Evolutionary conservation across 1,284 basidiomycete genomes (phyloP), one percentile per base, ranked within the genome.

Genomic region (Chondrostereum purpureum): DNA sequence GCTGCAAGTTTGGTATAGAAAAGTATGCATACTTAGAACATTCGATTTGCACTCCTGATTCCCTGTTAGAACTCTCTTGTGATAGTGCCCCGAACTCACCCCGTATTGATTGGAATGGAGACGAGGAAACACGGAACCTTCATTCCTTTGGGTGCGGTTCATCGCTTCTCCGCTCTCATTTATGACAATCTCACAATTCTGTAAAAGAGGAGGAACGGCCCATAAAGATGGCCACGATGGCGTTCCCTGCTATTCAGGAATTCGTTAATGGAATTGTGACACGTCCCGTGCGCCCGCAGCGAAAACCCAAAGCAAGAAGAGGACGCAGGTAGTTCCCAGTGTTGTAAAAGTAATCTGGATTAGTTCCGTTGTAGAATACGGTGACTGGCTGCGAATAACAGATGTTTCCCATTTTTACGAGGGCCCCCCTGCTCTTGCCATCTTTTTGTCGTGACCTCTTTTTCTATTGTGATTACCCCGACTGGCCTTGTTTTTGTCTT

Each of bases 401-500:
- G n/a, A n/a, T n/a, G n/a, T n/a, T n/a, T n/a, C n/a, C n/a, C 27
- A 31, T 8, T 31, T 8, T 31, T 31, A 31, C 27, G 27, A 31
- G 8, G 27, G 27, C 12, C 46, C 70, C 45, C 75, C 80, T 40
- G 61, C 72, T 48, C 69, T 70, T 0, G 75, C 72, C 80, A 88
- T 77, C 65, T 89, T 89, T 62, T 81, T 86, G 56, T 88, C 86
- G 53, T 84, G 81, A 1, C 82, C 86, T 40, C 80, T 64, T 58
- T 81, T 85, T 17, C 85, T 69, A 52, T 78, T 69, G 53, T 77
- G 77, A 53, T 86, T 86, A 1, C 60, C 79, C 27, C 70, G 62
- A 47, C 73, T 75, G 4, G 78, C 75, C 60, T 86, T 87, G 56
- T 83, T 76, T 58, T 75, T 81, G 52, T 85, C 80, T 55, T 87